Base-by-base conservation (phyloP, 2,329 filamentous ascomycete species). In the Xylariaceae sp. region DNA sequence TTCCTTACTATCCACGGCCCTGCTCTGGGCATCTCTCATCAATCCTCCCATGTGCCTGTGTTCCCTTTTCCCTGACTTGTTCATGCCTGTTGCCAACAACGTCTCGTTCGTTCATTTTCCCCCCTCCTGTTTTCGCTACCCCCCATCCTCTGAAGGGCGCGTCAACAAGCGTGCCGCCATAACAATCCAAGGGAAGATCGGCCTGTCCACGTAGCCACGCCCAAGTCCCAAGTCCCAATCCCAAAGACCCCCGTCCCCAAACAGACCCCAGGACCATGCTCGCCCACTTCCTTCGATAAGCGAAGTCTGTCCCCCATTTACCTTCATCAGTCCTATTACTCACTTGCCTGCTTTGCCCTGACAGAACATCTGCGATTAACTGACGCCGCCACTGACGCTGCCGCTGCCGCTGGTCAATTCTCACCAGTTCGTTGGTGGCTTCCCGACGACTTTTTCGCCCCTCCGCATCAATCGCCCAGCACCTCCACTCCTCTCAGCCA, bases 291-390 rank as follows among this genome's bases (percentile, higher is more conserved):
- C 48, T 42, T 47, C 49, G 41, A 49, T 51, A 42, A 49, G 44
- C 40, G 29, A 40, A 42, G 30, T 22, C 26, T 22, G 18, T 49
- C 42, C 34, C 21, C 47, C 45, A 55, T 45, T 41, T 22, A 39
- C 32, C n/a, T 44, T 46, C 42, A 18, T 39, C 43, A 16, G 6
- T 42, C 49, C 18, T 32, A n/a, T 42, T 45, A 30, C 56, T 49
- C 56, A 51, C 47, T 42, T 49, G 19, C 49, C 50, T 54, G 52
- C 47, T 37, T 55, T 39, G 44, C 26, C 49, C 48, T 40, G 43
- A 49, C 51, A 61, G 51, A 58, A 58, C 53, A 60, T 59, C 59
- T 58, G 61, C 58, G 47, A 61, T 53, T 61, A 55, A 58, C 54
- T 51, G 56, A 51, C 45, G 22, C 21, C 21, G 21, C 41, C 41